These are phyloP conservation scores for Paramyrothecium roridum DNA, from an alignment of 2,329 filamentous ascomycete species.

Conservation along the genomic window DNA sequence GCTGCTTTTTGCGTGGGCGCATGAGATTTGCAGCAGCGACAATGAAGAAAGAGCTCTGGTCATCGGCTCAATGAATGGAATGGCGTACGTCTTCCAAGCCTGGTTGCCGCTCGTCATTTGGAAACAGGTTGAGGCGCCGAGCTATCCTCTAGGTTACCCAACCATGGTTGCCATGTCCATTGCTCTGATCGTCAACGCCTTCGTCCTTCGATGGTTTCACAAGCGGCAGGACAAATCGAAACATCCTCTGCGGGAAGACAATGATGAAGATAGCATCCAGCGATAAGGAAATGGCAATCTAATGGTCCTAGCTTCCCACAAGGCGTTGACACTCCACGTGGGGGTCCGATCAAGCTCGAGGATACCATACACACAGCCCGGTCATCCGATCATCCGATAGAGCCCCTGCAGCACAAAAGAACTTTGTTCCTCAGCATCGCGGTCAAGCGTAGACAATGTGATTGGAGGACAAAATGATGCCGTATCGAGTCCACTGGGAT, in stretches of 20 bases:
- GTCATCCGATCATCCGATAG: no score
- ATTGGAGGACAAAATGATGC: no score
- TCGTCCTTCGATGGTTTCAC: constrained; percentile 34
- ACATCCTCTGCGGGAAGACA: not conserved
- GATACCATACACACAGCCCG: no score
- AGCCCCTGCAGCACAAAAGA: no score
- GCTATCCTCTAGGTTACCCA: constrained; percentile 59
- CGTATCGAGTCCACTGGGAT: no score
- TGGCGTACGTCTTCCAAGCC: constrained; percentile 67
- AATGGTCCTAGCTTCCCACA: no score
- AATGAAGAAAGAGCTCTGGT: constrained; percentile 67
- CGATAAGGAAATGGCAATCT: no score
- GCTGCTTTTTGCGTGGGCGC: constrained; percentile 44
- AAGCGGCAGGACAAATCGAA: not conserved
- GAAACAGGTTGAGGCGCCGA: constrained; percentile 60
- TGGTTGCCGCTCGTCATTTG: constrained; percentile 67
- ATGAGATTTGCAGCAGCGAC: constrained; percentile 46
- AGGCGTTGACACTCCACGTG: no score
- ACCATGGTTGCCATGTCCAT: constrained; percentile 48
- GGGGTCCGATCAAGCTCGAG: no score
- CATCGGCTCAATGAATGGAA: constrained; percentile 63
- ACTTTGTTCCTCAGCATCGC: no score
- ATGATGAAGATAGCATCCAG: no score
- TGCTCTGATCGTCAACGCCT: constrained; percentile 46
- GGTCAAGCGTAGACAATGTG: no score